A percentile compares a stretch with the other conserved stretches of the same genome.
Conservation (phyloP, 2,329 filamentous ascomycete species). For the Colletotrichum sp. region DNA sequence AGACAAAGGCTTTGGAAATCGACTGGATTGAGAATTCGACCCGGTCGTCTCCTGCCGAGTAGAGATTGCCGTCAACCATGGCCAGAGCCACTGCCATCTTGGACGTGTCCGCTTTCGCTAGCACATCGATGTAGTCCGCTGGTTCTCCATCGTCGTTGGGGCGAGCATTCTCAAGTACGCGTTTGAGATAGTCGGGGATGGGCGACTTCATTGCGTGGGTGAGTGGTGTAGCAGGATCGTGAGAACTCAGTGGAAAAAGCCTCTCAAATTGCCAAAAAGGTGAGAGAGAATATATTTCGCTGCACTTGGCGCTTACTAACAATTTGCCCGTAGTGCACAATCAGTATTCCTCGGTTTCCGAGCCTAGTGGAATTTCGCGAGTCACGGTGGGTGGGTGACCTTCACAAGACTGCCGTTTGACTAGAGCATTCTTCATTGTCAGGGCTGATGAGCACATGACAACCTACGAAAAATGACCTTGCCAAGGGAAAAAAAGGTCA, state of each 20-base stretch:
- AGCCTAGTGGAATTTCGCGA: background rate
- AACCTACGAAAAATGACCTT: background rate
- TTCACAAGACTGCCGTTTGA: background rate
- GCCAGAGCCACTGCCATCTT: conserved; percentile 41
- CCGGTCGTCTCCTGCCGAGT: conserved; percentile 41
- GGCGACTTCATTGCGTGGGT: conserved; percentile 34
- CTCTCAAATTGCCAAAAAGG: background rate
- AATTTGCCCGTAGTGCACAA: background rate
- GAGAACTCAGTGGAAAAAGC: background rate
- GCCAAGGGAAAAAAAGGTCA: background rate
- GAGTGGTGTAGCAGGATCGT: background rate
- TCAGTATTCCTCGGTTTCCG: background rate
- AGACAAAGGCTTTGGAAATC: conserved; percentile 45
- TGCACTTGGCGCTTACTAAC: background rate
- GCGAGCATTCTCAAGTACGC: conserved; percentile 35
- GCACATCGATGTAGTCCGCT: conserved; percentile 41
- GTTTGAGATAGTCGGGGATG: conserved; percentile 37
- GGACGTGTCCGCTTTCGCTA: conserved; percentile 41
- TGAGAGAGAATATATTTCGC: background rate
- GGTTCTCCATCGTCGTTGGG: conserved; percentile 32
- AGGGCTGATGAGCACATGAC: background rate
- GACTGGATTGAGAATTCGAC: conserved; percentile 46
- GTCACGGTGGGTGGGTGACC: background rate
- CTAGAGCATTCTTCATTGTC: background rate
- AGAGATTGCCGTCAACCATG: conserved; percentile 43